These are phyloP conservation scores for Naganishia liquefaciens DNA, from an alignment of 1,284 basidiomycete genomes.

Conservation along the genomic window DNA sequence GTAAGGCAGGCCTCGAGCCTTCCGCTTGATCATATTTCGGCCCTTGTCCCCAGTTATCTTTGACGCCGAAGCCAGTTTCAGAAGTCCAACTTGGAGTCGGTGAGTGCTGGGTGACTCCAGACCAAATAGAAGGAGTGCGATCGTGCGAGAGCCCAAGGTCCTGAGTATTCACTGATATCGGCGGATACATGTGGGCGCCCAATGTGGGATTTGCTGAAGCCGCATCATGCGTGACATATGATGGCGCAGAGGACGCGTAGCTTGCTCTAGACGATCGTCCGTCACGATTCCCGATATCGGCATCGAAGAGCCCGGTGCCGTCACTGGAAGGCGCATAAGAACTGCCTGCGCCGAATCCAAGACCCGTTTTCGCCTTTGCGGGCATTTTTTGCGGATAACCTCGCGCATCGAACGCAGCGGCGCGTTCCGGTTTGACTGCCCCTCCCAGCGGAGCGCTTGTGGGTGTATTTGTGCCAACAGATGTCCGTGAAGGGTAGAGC, in stretches of 20 bases:
- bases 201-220: not conserved
- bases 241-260: constrained; percentile 12
- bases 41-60: constrained; percentile 21
- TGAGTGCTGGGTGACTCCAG: constrained; percentile 18
- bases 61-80: constrained; percentile 29
- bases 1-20: not conserved
- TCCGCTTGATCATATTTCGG: constrained; percentile 11
- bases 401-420: constrained; percentile 34
- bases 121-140: constrained; percentile 27
- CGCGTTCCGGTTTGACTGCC: constrained; percentile 1
- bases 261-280: constrained; percentile 21
- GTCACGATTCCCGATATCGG: not conserved
- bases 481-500: constrained; percentile 1
- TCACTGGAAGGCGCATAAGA: constrained; percentile 11
- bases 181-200: constrained; percentile 11
- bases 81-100: constrained; percentile 29
- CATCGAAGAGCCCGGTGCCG: constrained; percentile 2
- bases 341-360: not conserved
- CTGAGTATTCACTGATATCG: constrained; percentile 13
- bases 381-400: constrained; percentile 35
- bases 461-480: not conserved
- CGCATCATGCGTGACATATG: constrained; percentile 12
- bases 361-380: not conserved
- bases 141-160: constrained; percentile 4
- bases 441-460: not conserved